Percentiles rank a stretch among this genome's conserved stretches.
Evolutionary conservation across 192 early-diverging fungal species (phyloP).

Genomic region (Glomus cerebriforme): DNA sequence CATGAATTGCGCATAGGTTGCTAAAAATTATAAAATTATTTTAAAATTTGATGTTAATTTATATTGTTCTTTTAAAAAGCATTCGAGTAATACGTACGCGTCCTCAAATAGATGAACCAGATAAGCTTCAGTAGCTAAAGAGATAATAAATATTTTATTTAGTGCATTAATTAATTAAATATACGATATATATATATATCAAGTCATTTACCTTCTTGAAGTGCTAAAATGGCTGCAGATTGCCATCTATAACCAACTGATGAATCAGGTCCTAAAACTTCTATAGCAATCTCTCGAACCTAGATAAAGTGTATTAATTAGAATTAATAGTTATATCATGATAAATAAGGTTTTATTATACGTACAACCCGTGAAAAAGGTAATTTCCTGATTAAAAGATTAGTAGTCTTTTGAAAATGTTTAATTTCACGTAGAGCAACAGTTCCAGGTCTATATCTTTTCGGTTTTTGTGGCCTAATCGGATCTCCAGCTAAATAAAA

Average conservation of each 20-base stretch:
- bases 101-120: constrained; percentile 88
- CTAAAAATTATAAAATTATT: constrained; percentile 36
- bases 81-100: constrained; percentile 56
- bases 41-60: not conserved
- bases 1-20: constrained; percentile 91
- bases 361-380: constrained; percentile 84
- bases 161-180: not conserved
- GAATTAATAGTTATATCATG: not conserved
- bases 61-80: not conserved
- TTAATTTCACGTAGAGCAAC: constrained; percentile 84
- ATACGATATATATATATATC: no score
- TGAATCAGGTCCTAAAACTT: constrained; percentile 42
- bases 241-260: constrained; percentile 69
- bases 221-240: constrained; percentile 70
- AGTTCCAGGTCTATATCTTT: constrained; percentile 72
- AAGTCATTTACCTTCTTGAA: constrained; percentile 59
- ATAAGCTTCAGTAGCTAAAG: constrained; percentile 70
- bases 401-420: constrained; percentile 79
- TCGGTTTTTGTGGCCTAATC: not conserved
- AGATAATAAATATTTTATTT: not conserved
- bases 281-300: constrained; percentile 67
- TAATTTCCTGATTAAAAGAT: constrained; percentile 78
- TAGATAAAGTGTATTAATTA: constrained; percentile 16
- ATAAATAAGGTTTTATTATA: constrained; percentile 24
- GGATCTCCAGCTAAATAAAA: constrained; percentile 1